Conservation (phyloP, 1,284 basidiomycete species). For the Peniophora sp. region DNA sequence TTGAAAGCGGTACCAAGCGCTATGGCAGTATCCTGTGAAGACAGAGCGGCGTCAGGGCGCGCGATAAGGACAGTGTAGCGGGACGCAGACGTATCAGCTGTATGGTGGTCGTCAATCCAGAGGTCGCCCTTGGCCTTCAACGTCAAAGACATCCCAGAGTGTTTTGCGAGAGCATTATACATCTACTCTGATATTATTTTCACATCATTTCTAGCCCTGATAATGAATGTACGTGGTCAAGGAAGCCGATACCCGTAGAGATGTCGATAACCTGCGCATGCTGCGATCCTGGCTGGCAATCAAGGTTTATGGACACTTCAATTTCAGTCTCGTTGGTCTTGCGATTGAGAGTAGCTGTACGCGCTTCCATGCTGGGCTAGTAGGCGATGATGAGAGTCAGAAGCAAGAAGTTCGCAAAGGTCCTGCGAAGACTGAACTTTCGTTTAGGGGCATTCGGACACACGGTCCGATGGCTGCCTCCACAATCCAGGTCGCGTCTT, state of each 20-base stretch:
- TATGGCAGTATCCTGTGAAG: constrained; percentile 85
- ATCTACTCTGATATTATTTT: constrained; percentile 48
- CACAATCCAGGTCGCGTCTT: neutral
- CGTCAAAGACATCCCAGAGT: constrained; percentile 84
- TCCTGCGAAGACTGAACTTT: constrained; percentile 1
- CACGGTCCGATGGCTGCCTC: neutral
- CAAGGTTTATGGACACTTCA: constrained; percentile 76
- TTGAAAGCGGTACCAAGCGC: constrained; percentile 95
- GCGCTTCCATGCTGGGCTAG: constrained; percentile 32
- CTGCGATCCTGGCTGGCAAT: constrained; percentile 62
- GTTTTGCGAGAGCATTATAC: constrained; percentile 92
- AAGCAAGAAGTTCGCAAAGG: neutral
- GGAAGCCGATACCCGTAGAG: constrained; percentile 94
- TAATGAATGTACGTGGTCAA: constrained; percentile 78
- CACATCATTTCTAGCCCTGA: constrained; percentile 1
- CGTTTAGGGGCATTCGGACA: neutral
- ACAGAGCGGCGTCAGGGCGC: constrained; percentile 12
- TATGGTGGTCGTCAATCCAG: constrained; percentile 99
- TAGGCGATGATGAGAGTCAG: neutral
- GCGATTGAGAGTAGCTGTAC: constrained; percentile 72
- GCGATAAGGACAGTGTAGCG: constrained; percentile 7
- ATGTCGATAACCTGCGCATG: constrained; percentile 77
- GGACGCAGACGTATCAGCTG: constrained; percentile 71
- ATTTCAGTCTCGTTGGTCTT: constrained; percentile 94
- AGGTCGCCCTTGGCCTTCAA: constrained; percentile 93